Percentiles rank a stretch among this genome's conserved stretches.
phyloP scores from a whole-genome alignment of 2,329 filamentous ascomycete genomes.

The Diaporthe aspalathi region DNA sequence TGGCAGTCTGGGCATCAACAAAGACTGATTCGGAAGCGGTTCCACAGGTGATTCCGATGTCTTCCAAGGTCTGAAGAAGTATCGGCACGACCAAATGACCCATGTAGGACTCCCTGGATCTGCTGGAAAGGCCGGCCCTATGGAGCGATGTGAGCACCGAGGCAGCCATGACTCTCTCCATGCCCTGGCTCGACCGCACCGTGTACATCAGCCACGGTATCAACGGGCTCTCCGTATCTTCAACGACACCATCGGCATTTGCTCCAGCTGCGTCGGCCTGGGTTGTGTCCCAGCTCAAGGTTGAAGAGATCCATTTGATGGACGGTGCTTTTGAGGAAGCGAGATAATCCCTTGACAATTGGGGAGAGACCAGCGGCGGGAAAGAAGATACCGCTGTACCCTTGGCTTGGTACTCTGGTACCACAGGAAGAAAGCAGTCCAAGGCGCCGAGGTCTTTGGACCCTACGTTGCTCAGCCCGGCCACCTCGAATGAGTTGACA shows the following conservation, averaged over 20 bases:
- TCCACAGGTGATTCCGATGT: slow-evolving; percentile 51
- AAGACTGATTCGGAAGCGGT: slow-evolving; percentile 52
- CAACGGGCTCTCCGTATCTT: slow-evolving; percentile 76
- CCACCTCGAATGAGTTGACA: slow-evolving; percentile 65
- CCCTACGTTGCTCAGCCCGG: slow-evolving; percentile 60
- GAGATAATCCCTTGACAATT: slow-evolving; percentile 52
- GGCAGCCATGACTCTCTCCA: slow-evolving; percentile 75
- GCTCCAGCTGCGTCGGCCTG: slow-evolving; percentile 45
- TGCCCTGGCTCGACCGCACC: slow-evolving; percentile 66
- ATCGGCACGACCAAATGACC: slow-evolving; percentile 77
- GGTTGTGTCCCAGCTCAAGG: slow-evolving; percentile 48
- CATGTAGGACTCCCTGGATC: slow-evolving; percentile 72
- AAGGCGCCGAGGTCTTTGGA: slow-evolving; percentile 65
- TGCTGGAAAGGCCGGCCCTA: slow-evolving; percentile 73
- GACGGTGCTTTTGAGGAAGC: slow-evolving; percentile 35
- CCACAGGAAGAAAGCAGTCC: slow-evolving; percentile 72
- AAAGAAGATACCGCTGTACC: slow-evolving; percentile 57
- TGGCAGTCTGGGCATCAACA: slow-evolving; percentile 52
- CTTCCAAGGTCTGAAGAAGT: slow-evolving; percentile 73
- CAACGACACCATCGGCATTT: slow-evolving; percentile 52
- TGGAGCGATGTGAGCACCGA: slow-evolving; percentile 77
- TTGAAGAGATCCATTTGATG: slow-evolving; percentile 29
- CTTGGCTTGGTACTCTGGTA: slow-evolving; percentile 56
- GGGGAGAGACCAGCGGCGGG: slow-evolving; percentile 61
- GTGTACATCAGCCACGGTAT: slow-evolving; percentile 79